A percentile compares a stretch with the other conserved stretches of the same genome.
phyloP scores from a whole-genome alignment of 2,329 filamentous ascomycete species.

The Talaromyces sp. region DNA sequence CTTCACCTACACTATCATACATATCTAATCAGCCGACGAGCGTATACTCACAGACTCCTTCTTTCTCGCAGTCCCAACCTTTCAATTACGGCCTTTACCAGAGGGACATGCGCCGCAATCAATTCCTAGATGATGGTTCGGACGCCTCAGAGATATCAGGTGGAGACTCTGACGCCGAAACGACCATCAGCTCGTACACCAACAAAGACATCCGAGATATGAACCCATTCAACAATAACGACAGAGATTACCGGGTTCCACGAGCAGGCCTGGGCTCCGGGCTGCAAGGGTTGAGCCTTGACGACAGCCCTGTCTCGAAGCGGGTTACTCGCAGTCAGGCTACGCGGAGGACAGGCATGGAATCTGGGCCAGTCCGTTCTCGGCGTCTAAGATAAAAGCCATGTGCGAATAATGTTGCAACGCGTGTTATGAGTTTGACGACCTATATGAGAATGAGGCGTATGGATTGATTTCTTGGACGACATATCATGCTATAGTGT shows the following conservation, averaged over 20 bases:
- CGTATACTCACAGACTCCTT: not conserved
- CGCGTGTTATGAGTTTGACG: not conserved
- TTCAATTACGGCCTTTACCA: not conserved
- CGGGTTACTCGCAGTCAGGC: conserved; percentile 15
- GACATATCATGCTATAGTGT: not conserved
- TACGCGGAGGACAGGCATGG: not conserved
- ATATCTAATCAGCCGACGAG: not conserved
- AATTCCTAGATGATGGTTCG: conserved; percentile 25
- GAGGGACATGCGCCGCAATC: conserved; percentile 18
- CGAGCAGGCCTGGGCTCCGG: conserved; percentile 13
- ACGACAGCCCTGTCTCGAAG: conserved; percentile 10
- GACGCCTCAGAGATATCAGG: conserved; percentile 30
- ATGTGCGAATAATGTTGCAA: not conserved
- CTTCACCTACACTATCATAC: conserved; percentile 3
- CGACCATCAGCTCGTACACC: conserved; percentile 25
- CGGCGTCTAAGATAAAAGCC: not conserved
- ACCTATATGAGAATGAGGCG: not conserved
- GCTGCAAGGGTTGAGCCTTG: conserved; percentile 17
- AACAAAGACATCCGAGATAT: conserved; percentile 35
- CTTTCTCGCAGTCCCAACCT: conserved; percentile 7
- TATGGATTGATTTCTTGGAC: not conserved
- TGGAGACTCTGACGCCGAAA: conserved; percentile 37
- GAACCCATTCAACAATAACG: conserved; percentile 36
- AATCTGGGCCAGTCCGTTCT: not conserved
- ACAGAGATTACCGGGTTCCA: not conserved